Evolutionary conservation across 306 rosid species (phyloP).

Genomic region (Boehmeria nivea): DNA sequence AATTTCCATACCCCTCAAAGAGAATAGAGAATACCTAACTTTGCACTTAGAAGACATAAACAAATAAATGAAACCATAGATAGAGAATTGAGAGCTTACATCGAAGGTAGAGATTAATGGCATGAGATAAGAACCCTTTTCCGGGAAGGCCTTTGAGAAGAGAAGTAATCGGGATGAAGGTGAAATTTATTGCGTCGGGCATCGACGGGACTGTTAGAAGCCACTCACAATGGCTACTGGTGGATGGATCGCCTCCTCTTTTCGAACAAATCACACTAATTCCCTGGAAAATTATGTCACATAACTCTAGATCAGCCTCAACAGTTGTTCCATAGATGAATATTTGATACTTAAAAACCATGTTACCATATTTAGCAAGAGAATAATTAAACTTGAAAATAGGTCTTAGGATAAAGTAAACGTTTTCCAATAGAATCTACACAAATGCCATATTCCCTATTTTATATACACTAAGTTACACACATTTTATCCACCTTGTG

Average conservation of each 20-base stretch:
- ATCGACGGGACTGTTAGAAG: conserved; percentile 56
- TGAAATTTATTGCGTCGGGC: conserved; percentile 62
- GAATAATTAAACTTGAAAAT: too few species aligned
- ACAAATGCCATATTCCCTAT: too few species aligned
- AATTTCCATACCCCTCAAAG: too few species aligned
- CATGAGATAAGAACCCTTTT: conserved; percentile 78
- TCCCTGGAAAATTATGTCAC: conserved; percentile 43
- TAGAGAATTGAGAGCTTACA: conserved; percentile 39
- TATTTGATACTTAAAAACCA: too few species aligned
- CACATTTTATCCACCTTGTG: too few species aligned
- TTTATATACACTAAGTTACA: too few species aligned
- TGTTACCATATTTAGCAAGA: too few species aligned
- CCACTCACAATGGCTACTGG: conserved; percentile 71
- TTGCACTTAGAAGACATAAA: too few species aligned
- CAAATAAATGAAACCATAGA: background rate
- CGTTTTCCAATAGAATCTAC: too few species aligned
- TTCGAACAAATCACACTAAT: conserved; percentile 64
- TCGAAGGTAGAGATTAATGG: conserved; percentile 87
- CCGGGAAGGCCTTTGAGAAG: conserved; percentile 79
- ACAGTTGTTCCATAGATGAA: too few species aligned
- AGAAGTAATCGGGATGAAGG: conserved; percentile 73
- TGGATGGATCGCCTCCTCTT: conserved; percentile 65
- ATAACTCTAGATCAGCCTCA: background rate
- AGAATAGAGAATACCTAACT: too few species aligned
- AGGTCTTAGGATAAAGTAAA: too few species aligned